Evolutionary conservation across 2,329 filamentous ascomycete genomes (phyloP), one percentile per base, ranked within the genome.

Genomic region (Pseudocercospora cruenta): DNA sequence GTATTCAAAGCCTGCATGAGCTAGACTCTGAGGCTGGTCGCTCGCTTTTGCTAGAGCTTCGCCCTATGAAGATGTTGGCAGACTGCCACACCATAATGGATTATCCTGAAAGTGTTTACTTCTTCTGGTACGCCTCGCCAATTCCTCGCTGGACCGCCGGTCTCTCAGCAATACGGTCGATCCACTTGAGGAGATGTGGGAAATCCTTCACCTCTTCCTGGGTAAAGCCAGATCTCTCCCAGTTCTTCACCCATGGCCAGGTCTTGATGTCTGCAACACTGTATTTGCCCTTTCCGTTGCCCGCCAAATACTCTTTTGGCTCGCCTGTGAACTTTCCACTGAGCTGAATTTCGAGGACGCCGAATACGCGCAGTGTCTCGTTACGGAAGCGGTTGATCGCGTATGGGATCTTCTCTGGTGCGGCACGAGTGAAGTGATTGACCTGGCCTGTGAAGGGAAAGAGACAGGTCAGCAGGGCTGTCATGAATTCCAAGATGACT

Each of bases 331-430:
- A 85, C 69, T 84, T 85, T 14, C 85, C 85, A 0, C 79, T 82
- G 1, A 86, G 77, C 9, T 81, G 83, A 64, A 86, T 83, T 66
- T 86, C 84, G n/a, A 86, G 78, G n/a, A 87, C 85, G 59, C 82
- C 83, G 69, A 79, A 86, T 10, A 86, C 81, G 4, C 84, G 81
- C 2, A 84, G 76, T 1, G 81, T 83, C 71, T 86, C 84, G 60
- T 85, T 86, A 58, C 75, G 78, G 80, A 83, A 86, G 39, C 83
- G 80, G 22, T 81, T 78, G 70, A 85, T 83, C 12, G 83, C 83
- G 74, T 83, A 84, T 12, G 78, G 77, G 63, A 83, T 79, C 71
- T 84, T 82, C 71, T 84, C 82, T 12, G 78, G 78, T 0, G 81
- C 80, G 21, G 74, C 78, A 51, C 75, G 75, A n/a, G 68, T 74